phyloP scores from a whole-genome alignment of 2,329 filamentous ascomycete species.

The Penicillium hordei region DNA sequence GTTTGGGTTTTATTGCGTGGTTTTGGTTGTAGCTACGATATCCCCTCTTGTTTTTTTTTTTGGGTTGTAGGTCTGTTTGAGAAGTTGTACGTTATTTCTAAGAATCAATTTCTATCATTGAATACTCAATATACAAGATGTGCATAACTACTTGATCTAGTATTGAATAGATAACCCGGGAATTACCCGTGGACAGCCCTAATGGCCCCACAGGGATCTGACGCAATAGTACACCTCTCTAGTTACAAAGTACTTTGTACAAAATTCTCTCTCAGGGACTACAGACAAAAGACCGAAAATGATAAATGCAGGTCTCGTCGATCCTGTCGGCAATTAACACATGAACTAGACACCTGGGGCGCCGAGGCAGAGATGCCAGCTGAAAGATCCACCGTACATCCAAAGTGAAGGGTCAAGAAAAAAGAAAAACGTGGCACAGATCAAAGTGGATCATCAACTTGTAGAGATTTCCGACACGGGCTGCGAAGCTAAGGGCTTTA shows the following conservation, averaged over 20 bases:
- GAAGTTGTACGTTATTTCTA: neutral
- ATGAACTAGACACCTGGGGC: constrained; percentile 20
- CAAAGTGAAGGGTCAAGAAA: neutral
- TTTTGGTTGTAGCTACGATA: constrained; percentile 25
- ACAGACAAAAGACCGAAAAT: neutral
- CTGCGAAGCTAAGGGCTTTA: constrained; percentile 20
- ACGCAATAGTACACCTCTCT: neutral
- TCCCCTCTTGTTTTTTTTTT: constrained; percentile 16
- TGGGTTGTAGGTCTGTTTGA: neutral
- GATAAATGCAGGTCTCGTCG: neutral
- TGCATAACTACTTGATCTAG: neutral
- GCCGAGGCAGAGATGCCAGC: constrained; percentile 26
- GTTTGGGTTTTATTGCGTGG: constrained; percentile 10
- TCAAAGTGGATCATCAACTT: constrained; percentile 2
- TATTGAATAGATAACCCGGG: too few species aligned
- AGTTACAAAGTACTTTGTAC: neutral
- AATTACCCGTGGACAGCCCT: neutral
- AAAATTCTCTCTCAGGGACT: neutral
- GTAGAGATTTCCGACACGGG: constrained; percentile 2
- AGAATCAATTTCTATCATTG: neutral
- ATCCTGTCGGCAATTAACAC: constrained; percentile 8
- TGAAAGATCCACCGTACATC: constrained; percentile 13
- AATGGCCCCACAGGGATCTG: neutral
- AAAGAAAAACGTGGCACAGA: constrained; percentile 1
- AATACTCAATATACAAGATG: neutral